Percentiles rank a stretch among this genome's conserved stretches.
phyloP scores from a whole-genome alignment of 2,329 filamentous ascomycete genomes.

The Sporothrix brasiliensis region DNA sequence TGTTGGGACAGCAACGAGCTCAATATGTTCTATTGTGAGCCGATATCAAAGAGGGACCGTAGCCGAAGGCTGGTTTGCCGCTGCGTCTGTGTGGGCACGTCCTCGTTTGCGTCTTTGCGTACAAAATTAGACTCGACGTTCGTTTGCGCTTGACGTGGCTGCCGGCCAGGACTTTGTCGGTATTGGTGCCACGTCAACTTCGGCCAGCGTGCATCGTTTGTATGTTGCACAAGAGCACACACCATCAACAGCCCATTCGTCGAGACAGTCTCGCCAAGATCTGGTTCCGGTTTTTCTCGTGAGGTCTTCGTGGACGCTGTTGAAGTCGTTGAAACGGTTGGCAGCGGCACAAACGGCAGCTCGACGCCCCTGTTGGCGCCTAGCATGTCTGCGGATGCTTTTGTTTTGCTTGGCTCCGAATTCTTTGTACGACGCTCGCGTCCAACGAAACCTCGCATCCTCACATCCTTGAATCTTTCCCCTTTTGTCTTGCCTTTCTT shows the following conservation, averaged over 20 bases:
- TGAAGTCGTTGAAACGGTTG: neutral
- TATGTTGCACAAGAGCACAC: neutral
- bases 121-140: too few species aligned
- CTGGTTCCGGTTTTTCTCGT: neutral
- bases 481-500: neutral
- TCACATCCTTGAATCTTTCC: neutral
- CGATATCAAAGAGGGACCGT: too few species aligned
- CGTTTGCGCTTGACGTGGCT: too few species aligned
- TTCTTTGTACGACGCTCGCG: slow-evolving; percentile 3
- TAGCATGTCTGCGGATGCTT: neutral
- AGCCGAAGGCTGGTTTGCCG: too few species aligned
- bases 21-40: neutral
- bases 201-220: too few species aligned
- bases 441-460: too few species aligned
- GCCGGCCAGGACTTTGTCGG: too few species aligned
- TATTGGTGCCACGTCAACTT: neutral
- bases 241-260: neutral
- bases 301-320: neutral
- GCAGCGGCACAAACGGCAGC: neutral
- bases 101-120: too few species aligned
- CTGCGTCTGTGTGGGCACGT: too few species aligned
- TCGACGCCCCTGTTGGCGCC: neutral
- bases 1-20: neutral
- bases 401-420: neutral
- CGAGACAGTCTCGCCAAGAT: neutral